Evolutionary conservation across 352 stramenopile species (phyloP).

Genomic region (Phytophthora cryptogea): DNA sequence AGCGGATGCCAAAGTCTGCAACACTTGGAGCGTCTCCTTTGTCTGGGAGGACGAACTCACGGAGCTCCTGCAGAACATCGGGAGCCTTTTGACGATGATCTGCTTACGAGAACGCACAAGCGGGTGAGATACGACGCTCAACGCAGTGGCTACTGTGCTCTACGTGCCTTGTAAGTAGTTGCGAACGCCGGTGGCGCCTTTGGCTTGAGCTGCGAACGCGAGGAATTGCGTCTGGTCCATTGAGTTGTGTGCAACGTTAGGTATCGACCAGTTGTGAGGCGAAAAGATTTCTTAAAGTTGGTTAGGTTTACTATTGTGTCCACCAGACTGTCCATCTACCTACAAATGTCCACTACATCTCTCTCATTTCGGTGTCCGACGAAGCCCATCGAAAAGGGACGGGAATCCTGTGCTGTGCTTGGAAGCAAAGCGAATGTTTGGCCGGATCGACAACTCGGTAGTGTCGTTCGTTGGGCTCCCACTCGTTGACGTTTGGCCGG

Average conservation of each 20-base stretch:
- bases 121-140: not conserved
- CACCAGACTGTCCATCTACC: not conserved
- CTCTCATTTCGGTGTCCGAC: constrained; percentile 26
- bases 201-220: constrained; percentile 39
- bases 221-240: constrained; percentile 31
- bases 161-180: constrained; percentile 42
- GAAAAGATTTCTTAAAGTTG: constrained; percentile 3
- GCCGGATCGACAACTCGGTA: constrained; percentile 53
- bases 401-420: constrained; percentile 50
- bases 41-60: constrained; percentile 17
- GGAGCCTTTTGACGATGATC: constrained; percentile 43
- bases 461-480: constrained; percentile 20
- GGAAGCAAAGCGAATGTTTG: constrained; percentile 72
- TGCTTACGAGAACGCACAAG: constrained; percentile 14
- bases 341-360: constrained; percentile 7
- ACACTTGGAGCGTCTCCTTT: not conserved
- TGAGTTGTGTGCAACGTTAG: not conserved
- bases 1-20: constrained; percentile 35
- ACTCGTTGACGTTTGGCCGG: constrained; percentile 14
- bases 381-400: constrained; percentile 48
- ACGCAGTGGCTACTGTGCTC: not conserved
- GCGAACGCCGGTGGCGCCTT: constrained; percentile 48
- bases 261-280: not conserved
- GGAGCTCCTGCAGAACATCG: constrained; percentile 41
- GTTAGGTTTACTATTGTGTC: constrained; percentile 2